Evolutionary conservation across 257 asterid species (phyloP), one percentile per base, ranked within the genome.

Genomic region (Galeopsis tetrahit): DNA sequence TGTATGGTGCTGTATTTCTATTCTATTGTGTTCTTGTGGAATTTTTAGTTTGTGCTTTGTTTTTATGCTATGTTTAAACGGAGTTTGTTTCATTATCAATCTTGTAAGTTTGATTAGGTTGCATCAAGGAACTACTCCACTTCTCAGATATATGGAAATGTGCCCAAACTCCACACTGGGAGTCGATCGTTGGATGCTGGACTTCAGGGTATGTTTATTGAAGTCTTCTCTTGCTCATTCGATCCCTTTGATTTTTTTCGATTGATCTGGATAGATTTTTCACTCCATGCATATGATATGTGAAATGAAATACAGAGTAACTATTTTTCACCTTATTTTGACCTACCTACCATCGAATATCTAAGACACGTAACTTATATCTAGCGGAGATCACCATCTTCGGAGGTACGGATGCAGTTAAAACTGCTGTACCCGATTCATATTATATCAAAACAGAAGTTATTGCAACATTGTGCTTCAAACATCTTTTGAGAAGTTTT

Each of bases 101-200:
- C 7, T 4, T 59, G n/a, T 43, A 32, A 58, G 10, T 70, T 32
- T 59, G 36, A 40, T 42, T 70, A 59, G 61, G 60, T 59, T 70
- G 36, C 61, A 32, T 44, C 11, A n/a, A 57, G 17, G 68, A 55
- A 56, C 32, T 32, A 58, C 36, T 58, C 48, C 21, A 33, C 59
- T 42, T 59, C 21, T 44, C 9, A 7, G 31, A 32, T 42, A 28
- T 40, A 8, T 33, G 68, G 28, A n/a, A 33, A 57, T 28, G 68
- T 58, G 48, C 68, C 58, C 74, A n/a, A 40, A 53, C 46, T 40
- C 4, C 74, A 15, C 5, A 15, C 13, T 42, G 75, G 58, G 56
- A 42, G 56, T 43, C 21, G 0, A 14, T 13, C 55, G 8, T 4
- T 57, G 46, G 39, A 40, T 40, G 21, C 46, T 9, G 44, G 56